phyloP scores from a whole-genome alignment of 139 green algal species.

The Tetradesmus obliquus region DNA sequence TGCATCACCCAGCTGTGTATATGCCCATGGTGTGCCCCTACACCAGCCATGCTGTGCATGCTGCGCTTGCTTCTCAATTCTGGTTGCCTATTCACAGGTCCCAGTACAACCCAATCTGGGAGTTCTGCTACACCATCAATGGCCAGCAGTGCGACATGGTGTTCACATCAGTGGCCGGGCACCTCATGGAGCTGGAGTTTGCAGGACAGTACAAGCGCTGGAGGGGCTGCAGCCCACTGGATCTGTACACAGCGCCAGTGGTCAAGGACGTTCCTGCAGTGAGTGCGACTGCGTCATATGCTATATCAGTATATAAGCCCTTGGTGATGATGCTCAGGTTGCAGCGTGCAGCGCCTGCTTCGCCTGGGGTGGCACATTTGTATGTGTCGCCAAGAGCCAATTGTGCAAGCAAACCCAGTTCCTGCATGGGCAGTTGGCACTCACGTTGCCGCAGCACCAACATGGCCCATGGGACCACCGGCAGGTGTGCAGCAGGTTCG shows the following conservation, averaged over 20 bases:
- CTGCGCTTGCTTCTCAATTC: not conserved
- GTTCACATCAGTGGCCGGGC: conserved; percentile 94
- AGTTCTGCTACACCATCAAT: conserved; percentile 87
- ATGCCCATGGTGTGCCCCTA: not conserved
- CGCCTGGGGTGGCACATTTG: too few species aligned
- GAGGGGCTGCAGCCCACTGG: conserved; percentile 29
- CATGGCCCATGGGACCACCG: too few species aligned
- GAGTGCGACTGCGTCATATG: not conserved
- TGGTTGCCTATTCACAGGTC: conserved; percentile 54
- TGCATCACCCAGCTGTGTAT: not conserved
- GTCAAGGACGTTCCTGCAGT: conserved; percentile 39
- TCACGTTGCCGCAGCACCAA: not conserved
- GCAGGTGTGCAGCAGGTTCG: not conserved
- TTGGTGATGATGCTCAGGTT: too few species aligned
- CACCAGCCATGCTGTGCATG: not conserved
- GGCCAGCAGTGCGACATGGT: conserved; percentile 80
- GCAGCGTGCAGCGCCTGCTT: too few species aligned
- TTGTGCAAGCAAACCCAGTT: not conserved
- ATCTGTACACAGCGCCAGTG: conserved; percentile 45
- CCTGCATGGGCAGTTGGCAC: not conserved
- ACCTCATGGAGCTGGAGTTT: conserved; percentile 96
- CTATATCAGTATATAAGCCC: too few species aligned
- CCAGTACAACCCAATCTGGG: conserved; percentile 84
- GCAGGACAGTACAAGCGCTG: conserved; percentile 22
- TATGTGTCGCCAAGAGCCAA: not conserved